A percentile compares a stretch with the other conserved stretches of the same genome.
These are phyloP conservation scores for Testicularia cyperi DNA, from an alignment of 1,284 basidiomycete genomes.

Conservation along the genomic window DNA sequence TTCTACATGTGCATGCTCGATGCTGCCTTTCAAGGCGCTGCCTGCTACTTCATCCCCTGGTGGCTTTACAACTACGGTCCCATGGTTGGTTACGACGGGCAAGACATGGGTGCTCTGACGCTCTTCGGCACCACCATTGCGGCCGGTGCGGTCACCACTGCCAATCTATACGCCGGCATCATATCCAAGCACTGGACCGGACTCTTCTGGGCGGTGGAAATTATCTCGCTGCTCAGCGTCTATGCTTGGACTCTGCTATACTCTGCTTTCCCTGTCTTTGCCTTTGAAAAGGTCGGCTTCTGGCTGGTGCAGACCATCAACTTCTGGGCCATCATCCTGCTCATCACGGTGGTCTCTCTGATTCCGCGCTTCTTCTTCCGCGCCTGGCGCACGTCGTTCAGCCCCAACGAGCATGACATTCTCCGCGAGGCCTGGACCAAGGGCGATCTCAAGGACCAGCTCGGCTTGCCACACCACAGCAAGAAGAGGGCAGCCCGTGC, in stretches of 20 bases:
- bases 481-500: constrained; percentile 20
- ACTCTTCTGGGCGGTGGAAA: constrained; percentile 48
- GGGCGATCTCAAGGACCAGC: constrained; percentile 48
- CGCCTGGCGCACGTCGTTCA: constrained; percentile 44
- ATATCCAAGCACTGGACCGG: constrained; percentile 42
- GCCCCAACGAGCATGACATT: constrained; percentile 48
- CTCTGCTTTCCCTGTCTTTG: constrained; percentile 42
- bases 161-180: constrained; percentile 65
- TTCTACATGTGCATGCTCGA: constrained; percentile 96
- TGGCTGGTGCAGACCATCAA: constrained; percentile 44
- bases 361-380: constrained; percentile 45
- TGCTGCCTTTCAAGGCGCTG: constrained; percentile 85
- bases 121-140: constrained; percentile 93
- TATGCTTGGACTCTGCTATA: constrained; percentile 50
- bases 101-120: constrained; percentile 65
- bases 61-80: constrained; percentile 69
- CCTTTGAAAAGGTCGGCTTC: constrained; percentile 39
- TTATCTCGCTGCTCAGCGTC: constrained; percentile 47
- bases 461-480: constrained; percentile 34
- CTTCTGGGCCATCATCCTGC: constrained; percentile 46
- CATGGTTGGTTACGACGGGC: constrained; percentile 34
- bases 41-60: constrained; percentile 88
- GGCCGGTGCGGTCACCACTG: constrained; percentile 80
- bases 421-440: constrained; percentile 51
- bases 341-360: constrained; percentile 46